A percentile compares a stretch with the other conserved stretches of the same genome.
These are phyloP conservation scores for Cocos nucifera DNA, from an alignment of 176 grass and related monocot genomes.

Conservation along the genomic window DNA sequence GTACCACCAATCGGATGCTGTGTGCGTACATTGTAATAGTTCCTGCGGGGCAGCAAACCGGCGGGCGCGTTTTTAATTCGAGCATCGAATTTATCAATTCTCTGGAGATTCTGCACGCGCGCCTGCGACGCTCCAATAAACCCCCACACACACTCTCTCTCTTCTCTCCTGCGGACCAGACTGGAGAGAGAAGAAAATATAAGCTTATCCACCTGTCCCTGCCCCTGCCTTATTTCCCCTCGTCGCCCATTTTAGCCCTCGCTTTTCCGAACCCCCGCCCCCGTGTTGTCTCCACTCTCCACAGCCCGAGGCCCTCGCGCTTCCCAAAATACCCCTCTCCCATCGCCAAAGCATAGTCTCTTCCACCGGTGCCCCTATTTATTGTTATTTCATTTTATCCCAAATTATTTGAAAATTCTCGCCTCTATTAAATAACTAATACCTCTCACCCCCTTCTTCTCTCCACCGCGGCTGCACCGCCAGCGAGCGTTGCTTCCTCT, in stretches of 20 bases:
- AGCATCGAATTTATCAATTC: slow-evolving; percentile 1
- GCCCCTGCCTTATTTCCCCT: too few species aligned
- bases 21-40: too few species aligned
- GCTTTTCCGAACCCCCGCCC: background rate
- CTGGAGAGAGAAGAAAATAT: too few species aligned
- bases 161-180: background rate
- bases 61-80: background rate
- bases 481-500: background rate
- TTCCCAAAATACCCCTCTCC: background rate
- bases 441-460: too few species aligned
- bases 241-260: background rate
- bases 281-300: slow-evolving; percentile 4
- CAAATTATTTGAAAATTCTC: too few species aligned
- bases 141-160: background rate
- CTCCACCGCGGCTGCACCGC: too few species aligned
- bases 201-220: too few species aligned
- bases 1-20: too few species aligned
- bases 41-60: too few species aligned
- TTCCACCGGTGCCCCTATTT: background rate
- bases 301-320: background rate
- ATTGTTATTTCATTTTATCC: background rate
- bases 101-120: slow-evolving; percentile 7
- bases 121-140: background rate
- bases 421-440: too few species aligned
- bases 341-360: background rate